Evolutionary conservation across 345 rosid genomes (phyloP).

Genomic region (Sisymbrium irio): DNA sequence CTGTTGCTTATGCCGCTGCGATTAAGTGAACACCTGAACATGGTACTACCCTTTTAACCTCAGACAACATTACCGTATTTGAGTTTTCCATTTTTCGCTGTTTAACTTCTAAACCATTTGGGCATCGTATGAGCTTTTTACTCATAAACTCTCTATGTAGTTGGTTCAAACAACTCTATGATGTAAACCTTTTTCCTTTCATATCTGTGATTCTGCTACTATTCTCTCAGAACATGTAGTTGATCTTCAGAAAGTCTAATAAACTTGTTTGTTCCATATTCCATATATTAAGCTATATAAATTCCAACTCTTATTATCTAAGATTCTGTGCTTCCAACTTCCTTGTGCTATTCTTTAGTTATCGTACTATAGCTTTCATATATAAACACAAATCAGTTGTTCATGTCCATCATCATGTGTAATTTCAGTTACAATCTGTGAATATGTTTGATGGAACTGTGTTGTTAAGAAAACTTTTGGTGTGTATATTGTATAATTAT

Average conservation of each 20-base stretch:
- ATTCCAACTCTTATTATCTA: neutral
- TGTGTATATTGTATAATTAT: neutral
- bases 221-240: constrained; percentile 25
- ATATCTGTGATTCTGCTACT: constrained; percentile 28
- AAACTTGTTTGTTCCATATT: constrained; percentile 21
- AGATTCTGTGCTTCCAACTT: neutral
- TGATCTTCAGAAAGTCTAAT: constrained; percentile 25
- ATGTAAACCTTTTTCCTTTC: constrained; percentile 19
- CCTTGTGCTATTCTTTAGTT: neutral
- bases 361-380: neutral
- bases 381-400: neutral
- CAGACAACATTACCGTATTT: constrained; percentile 17
- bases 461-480: neutral
- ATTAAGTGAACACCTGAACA: constrained; percentile 40
- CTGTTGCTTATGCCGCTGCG: constrained; percentile 58
- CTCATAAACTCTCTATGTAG: constrained; percentile 16
- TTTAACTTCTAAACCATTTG: constrained; percentile 24
- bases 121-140: constrained; percentile 18
- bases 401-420: neutral
- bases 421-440: neutral
- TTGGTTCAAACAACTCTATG: constrained; percentile 11
- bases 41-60: constrained; percentile 22
- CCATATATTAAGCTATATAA: neutral
- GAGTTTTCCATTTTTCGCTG: neutral
- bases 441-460: neutral